These are phyloP conservation scores for Gaertneriomyces semiglobifer DNA, from an alignment of 192 early-diverging fungal genomes.

Conservation along the genomic window DNA sequence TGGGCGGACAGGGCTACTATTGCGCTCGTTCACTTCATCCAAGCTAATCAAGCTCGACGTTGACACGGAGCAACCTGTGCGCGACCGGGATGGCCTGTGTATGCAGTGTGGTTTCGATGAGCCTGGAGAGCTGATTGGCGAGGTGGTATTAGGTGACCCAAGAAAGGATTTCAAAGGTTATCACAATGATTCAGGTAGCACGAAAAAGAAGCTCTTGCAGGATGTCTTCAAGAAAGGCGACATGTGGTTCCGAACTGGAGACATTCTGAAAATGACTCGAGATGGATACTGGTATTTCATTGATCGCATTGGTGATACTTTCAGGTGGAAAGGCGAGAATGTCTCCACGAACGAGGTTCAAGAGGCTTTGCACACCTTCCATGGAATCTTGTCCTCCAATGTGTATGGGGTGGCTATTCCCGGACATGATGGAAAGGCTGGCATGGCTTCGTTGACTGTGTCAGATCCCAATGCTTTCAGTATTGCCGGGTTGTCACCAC, in stretches of 20 bases:
- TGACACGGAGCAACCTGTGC: constrained; percentile 51
- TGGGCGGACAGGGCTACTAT: constrained; percentile 51
- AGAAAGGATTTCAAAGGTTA: constrained; percentile 31
- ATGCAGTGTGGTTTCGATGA: constrained; percentile 42
- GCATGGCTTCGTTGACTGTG: constrained; percentile 63
- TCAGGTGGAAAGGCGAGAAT: constrained; percentile 59
- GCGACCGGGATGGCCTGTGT: constrained; percentile 52
- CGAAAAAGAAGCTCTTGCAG: constrained; percentile 34
- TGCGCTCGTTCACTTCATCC: constrained; percentile 8
- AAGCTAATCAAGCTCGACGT: constrained; percentile 56
- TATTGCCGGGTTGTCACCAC: constrained; percentile 33
- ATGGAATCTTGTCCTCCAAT: constrained; percentile 54
- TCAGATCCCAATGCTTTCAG: constrained; percentile 37
- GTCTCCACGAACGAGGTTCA: constrained; percentile 59
- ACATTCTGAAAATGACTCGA: constrained; percentile 48
- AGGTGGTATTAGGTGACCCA: constrained; percentile 37
- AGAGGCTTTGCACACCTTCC: constrained; percentile 48
- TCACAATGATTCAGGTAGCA: constrained; percentile 29
- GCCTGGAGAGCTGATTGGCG: constrained; percentile 57
- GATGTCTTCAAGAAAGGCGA: constrained; percentile 63
- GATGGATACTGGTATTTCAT: constrained; percentile 63
- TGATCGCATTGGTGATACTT: constrained; percentile 70
- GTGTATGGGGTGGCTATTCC: constrained; percentile 64
- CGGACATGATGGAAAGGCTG: constrained; percentile 58
- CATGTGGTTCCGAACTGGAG: constrained; percentile 58